These are phyloP conservation scores for Colletotrichum gigasporum DNA, from an alignment of 2,329 filamentous ascomycete genomes.

Conservation along the genomic window DNA sequence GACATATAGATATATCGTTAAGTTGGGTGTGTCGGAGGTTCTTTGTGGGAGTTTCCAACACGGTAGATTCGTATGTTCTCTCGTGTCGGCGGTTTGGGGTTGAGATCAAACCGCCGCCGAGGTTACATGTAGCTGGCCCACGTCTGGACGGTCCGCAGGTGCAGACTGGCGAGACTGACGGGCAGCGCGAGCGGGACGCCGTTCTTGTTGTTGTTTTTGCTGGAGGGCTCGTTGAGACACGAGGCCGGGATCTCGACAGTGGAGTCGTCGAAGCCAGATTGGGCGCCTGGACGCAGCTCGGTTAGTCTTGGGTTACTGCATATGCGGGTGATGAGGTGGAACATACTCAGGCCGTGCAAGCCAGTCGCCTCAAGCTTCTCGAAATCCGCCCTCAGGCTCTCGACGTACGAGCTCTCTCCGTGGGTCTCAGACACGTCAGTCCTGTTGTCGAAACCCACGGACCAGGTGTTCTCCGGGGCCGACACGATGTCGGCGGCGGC, in stretches of 20 bases:
- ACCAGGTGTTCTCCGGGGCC: conserved; percentile 16
- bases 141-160: conserved; percentile 25
- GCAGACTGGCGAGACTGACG: conserved; percentile 28
- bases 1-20: neutral
- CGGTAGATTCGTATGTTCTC: neutral
- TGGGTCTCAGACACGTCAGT: conserved; percentile 29
- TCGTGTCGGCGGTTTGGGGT: conserved; percentile 29
- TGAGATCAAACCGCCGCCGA: conserved; percentile 21
- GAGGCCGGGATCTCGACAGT: conserved; percentile 23
- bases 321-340: no score
- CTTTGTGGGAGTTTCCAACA: conserved; percentile 16
- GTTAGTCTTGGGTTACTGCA: neutral
- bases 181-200: conserved; percentile 21
- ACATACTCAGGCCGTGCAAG: conserved; percentile 20
- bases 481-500: conserved; percentile 17
- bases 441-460: conserved; percentile 22
- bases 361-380: conserved; percentile 16
- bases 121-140: conserved; percentile 27
- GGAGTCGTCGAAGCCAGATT: conserved; percentile 15
- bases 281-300: neutral
- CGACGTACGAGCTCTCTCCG: conserved; percentile 24
- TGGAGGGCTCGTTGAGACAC: conserved; percentile 3
- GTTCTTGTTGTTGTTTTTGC: conserved; percentile 18
- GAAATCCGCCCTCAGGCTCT: conserved; percentile 3
- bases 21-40: conserved; percentile 22